Base-by-base conservation (phyloP, 495 filamentous ascomycete genomes). In the Daldinia loculata region DNA sequence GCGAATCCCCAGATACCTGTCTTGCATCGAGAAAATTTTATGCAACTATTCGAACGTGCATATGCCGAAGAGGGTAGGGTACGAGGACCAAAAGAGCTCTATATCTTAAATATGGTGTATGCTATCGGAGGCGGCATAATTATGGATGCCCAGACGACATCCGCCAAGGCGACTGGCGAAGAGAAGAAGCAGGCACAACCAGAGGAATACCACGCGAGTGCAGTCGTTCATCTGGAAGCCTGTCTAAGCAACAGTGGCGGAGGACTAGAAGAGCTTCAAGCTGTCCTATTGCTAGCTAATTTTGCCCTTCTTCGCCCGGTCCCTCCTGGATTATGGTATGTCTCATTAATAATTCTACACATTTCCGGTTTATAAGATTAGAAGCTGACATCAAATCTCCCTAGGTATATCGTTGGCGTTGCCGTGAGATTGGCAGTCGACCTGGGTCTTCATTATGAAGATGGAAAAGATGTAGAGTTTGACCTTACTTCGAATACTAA, bases 31-130 rank as follows among this genome's bases (percentile, higher is more conserved):
- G 89, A 85, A 11, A 93, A 97, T 56, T 98, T 98, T 74, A 91
- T 92, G 87, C 83, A 89, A 38, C 87, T 97, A 79, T 87, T 98
- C 65, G 89, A 96, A 36, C 84, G 86, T 48, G 92, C 92, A 0
- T 98, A 95, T 77, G 82, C 84, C 3, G 81, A 88, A 7, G 88
- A 90, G 36, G 88, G 87, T 58, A 88, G 88, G 63, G 87, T 87
- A 61, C 87, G 93, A 30, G 92, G 91, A 19, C 88, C 94, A 7
- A 87, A 92, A 56, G 94, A 97, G 78, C 87, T 94, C 14, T 98
- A 98, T 76, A 88, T 94, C 78, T 85, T 98, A 53, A 97, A 97
- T 78, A 98, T 98, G 78, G 95, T 98, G n/a, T 98, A 95, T 81
- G 95, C 95, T 6, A 97, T 98, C 67, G 95, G 95, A 8, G 91